Percentiles rank a stretch among this genome's conserved stretches.
Evolutionary conservation across 1,284 basidiomycete genomes (phyloP).

Genomic region (Pisolithus thermaeus): DNA sequence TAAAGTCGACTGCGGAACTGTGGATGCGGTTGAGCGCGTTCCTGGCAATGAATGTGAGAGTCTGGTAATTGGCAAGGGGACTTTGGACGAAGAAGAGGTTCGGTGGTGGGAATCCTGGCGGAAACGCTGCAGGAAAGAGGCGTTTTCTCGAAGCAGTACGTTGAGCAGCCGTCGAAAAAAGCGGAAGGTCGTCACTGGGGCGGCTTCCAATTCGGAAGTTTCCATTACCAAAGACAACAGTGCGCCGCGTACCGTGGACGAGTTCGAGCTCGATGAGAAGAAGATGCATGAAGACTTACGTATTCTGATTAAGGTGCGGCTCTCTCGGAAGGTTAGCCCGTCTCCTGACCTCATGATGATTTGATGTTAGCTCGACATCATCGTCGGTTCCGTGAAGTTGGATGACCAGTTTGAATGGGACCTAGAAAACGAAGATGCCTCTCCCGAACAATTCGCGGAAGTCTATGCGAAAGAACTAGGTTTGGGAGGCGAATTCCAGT

Average conservation of each 20-base stretch:
- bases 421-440: constrained; percentile 70
- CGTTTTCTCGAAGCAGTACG: constrained; percentile 17
- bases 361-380: constrained; percentile 79
- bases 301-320: constrained; percentile 80
- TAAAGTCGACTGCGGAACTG: constrained; percentile 12
- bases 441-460: constrained; percentile 91
- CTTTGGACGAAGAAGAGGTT: constrained; percentile 45
- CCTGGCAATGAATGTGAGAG: constrained; percentile 19
- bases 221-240: constrained; percentile 20
- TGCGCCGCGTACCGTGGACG: constrained; percentile 44
- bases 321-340: constrained; percentile 2
- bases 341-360: constrained; percentile 4
- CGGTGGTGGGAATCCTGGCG: constrained; percentile 74
- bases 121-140: constrained; percentile 30
- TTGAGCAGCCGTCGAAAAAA: constrained; percentile 21
- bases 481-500: constrained; percentile 89
- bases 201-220: constrained; percentile 27
- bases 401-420: constrained; percentile 99
- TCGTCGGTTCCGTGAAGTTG: constrained; percentile 88
- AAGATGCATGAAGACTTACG: constrained; percentile 77
- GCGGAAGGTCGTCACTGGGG: constrained; percentile 27
- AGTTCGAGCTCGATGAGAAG: constrained; percentile 53
- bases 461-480: constrained; percentile 87
- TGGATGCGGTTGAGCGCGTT: constrained; percentile 7
- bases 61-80: constrained; percentile 36